Evolutionary conservation across 768 basidiomycete species (phyloP).

Genomic region (Suillus bovinus): DNA sequence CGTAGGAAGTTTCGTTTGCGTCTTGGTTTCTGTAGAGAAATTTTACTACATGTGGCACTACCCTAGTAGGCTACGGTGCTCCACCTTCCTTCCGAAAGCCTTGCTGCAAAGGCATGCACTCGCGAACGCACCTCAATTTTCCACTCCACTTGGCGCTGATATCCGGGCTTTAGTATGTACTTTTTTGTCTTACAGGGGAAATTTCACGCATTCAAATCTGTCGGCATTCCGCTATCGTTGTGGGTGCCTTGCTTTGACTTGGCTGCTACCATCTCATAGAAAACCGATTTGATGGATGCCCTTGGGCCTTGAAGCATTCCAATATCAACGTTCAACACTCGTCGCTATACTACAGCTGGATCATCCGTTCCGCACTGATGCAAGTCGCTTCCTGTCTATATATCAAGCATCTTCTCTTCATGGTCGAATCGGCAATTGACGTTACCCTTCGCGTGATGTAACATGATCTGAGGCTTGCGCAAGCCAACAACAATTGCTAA

Average conservation of each 20-base stretch:
- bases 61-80: background rate
- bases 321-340: background rate
- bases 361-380: background rate
- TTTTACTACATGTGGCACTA: slow-evolving; percentile 5
- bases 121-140: background rate
- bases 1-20: slow-evolving; percentile 6
- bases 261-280: background rate
- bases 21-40: slow-evolving; percentile 6
- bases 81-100: background rate
- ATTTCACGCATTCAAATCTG: background rate
- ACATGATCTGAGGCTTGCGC: background rate
- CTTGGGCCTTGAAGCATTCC: too few species aligned
- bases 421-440: background rate
- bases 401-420: background rate
- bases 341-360: background rate
- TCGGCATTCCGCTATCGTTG: background rate
- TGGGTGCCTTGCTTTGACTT: background rate
- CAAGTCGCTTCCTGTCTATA: background rate
- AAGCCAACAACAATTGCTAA: background rate
- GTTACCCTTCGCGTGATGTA: background rate
- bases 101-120: background rate
- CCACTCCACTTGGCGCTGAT: background rate
- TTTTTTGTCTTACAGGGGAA: background rate
- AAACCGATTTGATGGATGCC: background rate
- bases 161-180: background rate